Percentiles rank a stretch among this genome's conserved stretches.
phyloP scores from a whole-genome alignment of 2,329 filamentous ascomycete genomes.

The Sporothrix brasiliensis region DNA sequence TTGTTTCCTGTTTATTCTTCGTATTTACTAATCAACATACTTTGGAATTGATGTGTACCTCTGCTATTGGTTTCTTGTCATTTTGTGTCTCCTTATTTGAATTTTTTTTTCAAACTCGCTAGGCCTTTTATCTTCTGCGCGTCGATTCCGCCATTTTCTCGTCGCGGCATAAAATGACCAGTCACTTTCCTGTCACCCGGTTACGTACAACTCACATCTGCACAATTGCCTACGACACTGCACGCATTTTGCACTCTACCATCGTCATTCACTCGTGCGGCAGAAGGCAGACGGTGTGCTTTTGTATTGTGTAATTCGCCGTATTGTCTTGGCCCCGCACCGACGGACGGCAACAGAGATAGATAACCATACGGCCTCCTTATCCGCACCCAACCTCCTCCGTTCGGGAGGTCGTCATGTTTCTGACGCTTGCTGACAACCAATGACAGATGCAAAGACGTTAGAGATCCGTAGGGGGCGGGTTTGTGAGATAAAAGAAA shows the following conservation, averaged over 20 bases:
- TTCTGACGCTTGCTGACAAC: too few species aligned
- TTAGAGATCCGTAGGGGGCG: too few species aligned
- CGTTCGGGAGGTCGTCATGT: too few species aligned
- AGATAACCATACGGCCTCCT: too few species aligned
- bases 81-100: too few species aligned
- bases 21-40: neutral
- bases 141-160: slow-evolving; percentile 12
- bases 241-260: neutral
- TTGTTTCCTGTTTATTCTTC: neutral
- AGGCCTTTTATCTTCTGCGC: neutral
- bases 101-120: too few species aligned
- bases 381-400: too few species aligned
- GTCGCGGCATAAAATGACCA: neutral
- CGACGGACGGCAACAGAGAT: neutral
- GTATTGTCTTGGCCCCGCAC: neutral
- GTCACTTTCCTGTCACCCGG: neutral
- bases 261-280: slow-evolving; percentile 7
- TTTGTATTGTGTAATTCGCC: neutral
- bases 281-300: slow-evolving; percentile 14
- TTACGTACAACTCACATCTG: neutral
- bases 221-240: neutral
- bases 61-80: neutral
- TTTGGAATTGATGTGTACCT: neutral
- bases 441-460: neutral
- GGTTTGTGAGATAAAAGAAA: too few species aligned